phyloP scores from a whole-genome alignment of 306 rosid species.

The Trifolium pratense region DNA sequence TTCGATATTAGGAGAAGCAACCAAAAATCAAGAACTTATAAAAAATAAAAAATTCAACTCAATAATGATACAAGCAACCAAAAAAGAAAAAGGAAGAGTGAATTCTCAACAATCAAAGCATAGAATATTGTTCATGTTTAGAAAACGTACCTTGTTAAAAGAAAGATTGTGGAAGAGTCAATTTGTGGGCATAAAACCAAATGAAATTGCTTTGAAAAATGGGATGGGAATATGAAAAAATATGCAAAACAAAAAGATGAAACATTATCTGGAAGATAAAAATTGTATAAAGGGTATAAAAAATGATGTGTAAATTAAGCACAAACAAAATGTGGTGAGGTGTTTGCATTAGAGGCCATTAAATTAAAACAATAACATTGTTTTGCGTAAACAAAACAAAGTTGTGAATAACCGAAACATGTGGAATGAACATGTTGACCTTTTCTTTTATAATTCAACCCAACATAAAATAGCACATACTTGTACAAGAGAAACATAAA shows the following conservation, averaged over 20 bases:
- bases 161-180: slow-evolving; percentile 55
- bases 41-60: slow-evolving; percentile 27
- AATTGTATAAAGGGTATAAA: slow-evolving; percentile 24
- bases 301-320: slow-evolving; percentile 50
- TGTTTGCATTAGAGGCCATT: slow-evolving; percentile 45
- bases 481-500: not conserved
- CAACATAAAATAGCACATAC: too few species aligned
- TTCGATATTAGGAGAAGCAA: slow-evolving; percentile 28
- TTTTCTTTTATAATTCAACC: slow-evolving; percentile 35
- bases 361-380: slow-evolving; percentile 35
- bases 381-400: not conserved
- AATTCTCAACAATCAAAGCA: slow-evolving; percentile 38
- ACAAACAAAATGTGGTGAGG: slow-evolving; percentile 37
- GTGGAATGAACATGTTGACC: slow-evolving; percentile 44
- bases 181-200: slow-evolving; percentile 35
- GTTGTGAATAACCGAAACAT: slow-evolving; percentile 38
- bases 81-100: slow-evolving; percentile 42
- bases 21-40: slow-evolving; percentile 6
- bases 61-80: slow-evolving; percentile 32
- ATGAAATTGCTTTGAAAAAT: slow-evolving; percentile 39
- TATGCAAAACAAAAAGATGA: slow-evolving; percentile 28
- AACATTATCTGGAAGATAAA: slow-evolving; percentile 41
- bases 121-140: slow-evolving; percentile 10
- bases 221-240: slow-evolving; percentile 35
- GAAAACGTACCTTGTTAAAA: slow-evolving; percentile 67